Percentiles rank a stretch among this genome's conserved stretches.
Conservation (phyloP, 495 filamentous ascomycete species). For the Talaromyces proteolyticus region DNA sequence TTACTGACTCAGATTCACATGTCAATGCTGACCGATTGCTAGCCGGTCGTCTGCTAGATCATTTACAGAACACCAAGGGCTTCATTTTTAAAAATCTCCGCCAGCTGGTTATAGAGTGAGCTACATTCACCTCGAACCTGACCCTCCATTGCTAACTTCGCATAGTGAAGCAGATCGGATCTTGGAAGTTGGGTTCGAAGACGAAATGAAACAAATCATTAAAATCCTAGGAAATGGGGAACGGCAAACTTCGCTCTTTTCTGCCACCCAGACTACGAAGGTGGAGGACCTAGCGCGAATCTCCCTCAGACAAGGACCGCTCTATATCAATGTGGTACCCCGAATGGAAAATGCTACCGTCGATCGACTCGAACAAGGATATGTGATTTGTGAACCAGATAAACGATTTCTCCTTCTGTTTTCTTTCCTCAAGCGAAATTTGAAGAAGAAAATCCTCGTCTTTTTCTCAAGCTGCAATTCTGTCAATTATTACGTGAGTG, state of each 20-base stretch:
- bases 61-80: constrained; percentile 85
- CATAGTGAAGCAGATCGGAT: constrained; percentile 83
- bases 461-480: constrained; percentile 93
- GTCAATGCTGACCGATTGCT: no score
- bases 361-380: constrained; percentile 90
- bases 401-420: constrained; percentile 92
- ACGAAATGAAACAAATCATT: constrained; percentile 95
- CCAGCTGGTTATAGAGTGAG: constrained; percentile 83
- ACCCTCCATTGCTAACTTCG: background rate
- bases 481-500: constrained; percentile 74
- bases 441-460: constrained; percentile 94
- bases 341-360: constrained; percentile 78
- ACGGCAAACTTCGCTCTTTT: constrained; percentile 95
- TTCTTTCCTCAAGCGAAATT: constrained; percentile 87
- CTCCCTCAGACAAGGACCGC: constrained; percentile 81
- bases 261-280: constrained; percentile 96
- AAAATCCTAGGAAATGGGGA: constrained; percentile 89
- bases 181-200: constrained; percentile 95
- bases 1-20: no score
- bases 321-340: constrained; percentile 93
- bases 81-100: constrained; percentile 94
- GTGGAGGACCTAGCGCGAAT: constrained; percentile 95
- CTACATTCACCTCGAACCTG: constrained; percentile 15
- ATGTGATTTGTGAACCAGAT: constrained; percentile 87
- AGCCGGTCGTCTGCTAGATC: constrained; percentile 87